Evolutionary conservation across 345 rosid genomes (phyloP).

Genomic region (Gossypioides kirkii): DNA sequence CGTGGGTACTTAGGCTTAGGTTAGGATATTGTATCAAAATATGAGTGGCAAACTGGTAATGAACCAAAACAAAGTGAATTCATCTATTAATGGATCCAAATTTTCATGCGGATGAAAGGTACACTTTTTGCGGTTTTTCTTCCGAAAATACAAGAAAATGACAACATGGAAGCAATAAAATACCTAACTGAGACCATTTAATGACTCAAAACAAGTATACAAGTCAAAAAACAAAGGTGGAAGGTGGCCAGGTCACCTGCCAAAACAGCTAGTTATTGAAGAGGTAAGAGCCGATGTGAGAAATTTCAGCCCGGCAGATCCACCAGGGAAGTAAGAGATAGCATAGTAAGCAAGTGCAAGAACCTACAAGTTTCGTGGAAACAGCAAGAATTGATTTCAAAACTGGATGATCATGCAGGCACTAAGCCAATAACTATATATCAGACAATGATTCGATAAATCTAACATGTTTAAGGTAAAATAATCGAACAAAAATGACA

Average conservation of each 20-base stretch:
- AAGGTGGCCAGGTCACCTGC: slow-evolving; percentile 35
- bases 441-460: neutral
- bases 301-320: slow-evolving; percentile 59
- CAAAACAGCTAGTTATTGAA: slow-evolving; percentile 49
- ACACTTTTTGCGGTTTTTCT: neutral
- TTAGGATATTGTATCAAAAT: neutral
- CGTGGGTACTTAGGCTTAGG: neutral
- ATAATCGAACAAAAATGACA: neutral
- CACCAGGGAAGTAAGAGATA: slow-evolving; percentile 78
- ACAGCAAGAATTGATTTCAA: neutral
- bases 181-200: neutral
- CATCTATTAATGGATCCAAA: neutral
- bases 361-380: slow-evolving; percentile 32
- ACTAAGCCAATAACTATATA: neutral
- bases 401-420: neutral
- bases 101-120: neutral
- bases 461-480: neutral
- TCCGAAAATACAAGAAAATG: neutral
- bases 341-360: slow-evolving; percentile 58
- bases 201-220: neutral
- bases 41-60: neutral
- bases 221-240: neutral
- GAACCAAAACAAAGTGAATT: neutral
- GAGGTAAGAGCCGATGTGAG: slow-evolving; percentile 52
- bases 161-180: neutral